phyloP scores from a whole-genome alignment of 345 rosid species.

The Gossypium longicalyx region DNA sequence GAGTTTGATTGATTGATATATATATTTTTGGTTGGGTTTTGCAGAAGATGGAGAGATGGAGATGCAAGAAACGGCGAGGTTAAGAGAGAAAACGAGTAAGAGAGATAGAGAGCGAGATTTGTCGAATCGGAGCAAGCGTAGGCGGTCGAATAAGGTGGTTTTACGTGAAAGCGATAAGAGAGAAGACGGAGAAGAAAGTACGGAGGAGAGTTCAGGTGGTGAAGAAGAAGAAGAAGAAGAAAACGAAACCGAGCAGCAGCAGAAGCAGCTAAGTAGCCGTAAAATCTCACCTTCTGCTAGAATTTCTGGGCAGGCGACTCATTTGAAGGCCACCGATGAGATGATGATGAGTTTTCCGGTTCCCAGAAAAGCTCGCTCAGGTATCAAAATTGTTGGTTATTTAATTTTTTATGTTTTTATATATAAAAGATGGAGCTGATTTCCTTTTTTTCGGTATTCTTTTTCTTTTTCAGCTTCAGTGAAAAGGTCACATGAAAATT shows the following conservation, averaged over 20 bases:
- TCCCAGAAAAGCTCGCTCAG: constrained; percentile 71
- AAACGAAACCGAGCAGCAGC: constrained; percentile 11
- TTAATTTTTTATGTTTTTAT: background rate
- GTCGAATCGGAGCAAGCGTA: constrained; percentile 36
- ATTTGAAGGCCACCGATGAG: constrained; percentile 34
- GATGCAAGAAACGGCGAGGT: constrained; percentile 34
- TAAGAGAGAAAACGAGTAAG: constrained; percentile 30
- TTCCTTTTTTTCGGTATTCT: background rate
- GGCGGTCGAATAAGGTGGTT: constrained; percentile 33
- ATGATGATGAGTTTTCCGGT: constrained; percentile 49
- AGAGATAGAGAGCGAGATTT: constrained; percentile 19
- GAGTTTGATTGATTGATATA: background rate
- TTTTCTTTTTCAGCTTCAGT: constrained; percentile 35
- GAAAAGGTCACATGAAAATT: constrained; percentile 54
- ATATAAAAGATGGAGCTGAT: background rate
- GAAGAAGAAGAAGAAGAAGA: constrained; percentile 35
- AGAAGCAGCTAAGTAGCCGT: constrained; percentile 11
- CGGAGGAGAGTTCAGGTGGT: constrained; percentile 37
- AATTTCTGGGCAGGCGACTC: constrained; percentile 8
- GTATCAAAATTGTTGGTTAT: constrained; percentile 13
- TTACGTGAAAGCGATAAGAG: constrained; percentile 18
- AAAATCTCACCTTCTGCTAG: constrained; percentile 19
- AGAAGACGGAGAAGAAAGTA: constrained; percentile 36
- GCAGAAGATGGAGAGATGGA: constrained; percentile 23
- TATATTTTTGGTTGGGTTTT: background rate